Percentiles rank a stretch among this genome's conserved stretches.
phyloP scores from a whole-genome alignment of 371 early-diverging fungal genomes.

The Lichtheimia ornata region DNA sequence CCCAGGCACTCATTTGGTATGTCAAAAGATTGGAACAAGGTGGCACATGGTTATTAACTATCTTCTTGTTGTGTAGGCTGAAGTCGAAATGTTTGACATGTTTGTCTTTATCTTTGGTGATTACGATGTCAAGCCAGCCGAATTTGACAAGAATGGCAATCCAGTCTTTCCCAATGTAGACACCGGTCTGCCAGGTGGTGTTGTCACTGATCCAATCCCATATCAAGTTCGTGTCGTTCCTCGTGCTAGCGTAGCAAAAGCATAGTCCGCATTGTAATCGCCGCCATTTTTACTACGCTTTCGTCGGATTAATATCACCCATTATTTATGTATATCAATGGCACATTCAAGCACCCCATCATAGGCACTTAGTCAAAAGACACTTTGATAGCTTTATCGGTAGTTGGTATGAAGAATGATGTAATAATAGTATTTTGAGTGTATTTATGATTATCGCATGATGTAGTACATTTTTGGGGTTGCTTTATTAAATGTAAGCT shows the following conservation, averaged over 20 bases:
- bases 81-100: slow-evolving; percentile 9
- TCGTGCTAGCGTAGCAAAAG: background rate
- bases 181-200: slow-evolving; percentile 2
- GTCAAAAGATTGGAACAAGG: background rate
- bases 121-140: slow-evolving; percentile 7
- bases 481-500: background rate
- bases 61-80: slow-evolving; percentile 4
- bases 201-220: slow-evolving; percentile 2
- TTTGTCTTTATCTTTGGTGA: slow-evolving; percentile 7
- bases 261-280: background rate
- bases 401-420: background rate
- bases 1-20: slow-evolving; percentile 14
- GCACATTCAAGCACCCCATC: too few relatives aligned
- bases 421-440: too few relatives aligned
- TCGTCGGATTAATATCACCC: too few relatives aligned
- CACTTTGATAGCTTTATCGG: too few relatives aligned
- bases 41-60: background rate
- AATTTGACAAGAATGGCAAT: slow-evolving; percentile 3
- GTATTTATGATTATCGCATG: background rate
- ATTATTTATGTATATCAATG: too few relatives aligned
- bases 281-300: background rate
- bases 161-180: slow-evolving; percentile 14
- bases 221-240: slow-evolving; percentile 6
- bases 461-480: background rate
- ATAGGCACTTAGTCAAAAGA: too few relatives aligned